These are phyloP conservation scores for Diplodia scrobiculata DNA, from an alignment of 2,329 filamentous ascomycete species.

Conservation along the genomic window DNA sequence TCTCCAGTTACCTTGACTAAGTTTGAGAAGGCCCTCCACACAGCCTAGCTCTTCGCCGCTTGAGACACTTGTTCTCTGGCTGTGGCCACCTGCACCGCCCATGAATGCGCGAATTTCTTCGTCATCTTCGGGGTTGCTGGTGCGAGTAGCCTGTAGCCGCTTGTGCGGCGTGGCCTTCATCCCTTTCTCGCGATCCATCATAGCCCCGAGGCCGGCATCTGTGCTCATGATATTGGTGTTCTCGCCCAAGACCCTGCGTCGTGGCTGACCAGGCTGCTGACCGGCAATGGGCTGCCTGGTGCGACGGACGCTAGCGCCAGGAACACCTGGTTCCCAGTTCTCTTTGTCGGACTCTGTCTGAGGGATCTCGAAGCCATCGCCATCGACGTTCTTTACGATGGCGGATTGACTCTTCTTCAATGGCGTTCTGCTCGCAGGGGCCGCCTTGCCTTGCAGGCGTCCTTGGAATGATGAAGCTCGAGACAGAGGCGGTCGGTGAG, in stretches of 20 bases:
- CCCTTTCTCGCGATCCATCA: conserved; percentile 36
- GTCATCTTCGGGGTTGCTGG: conserved; percentile 51
- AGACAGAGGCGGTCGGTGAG: conserved; percentile 38
- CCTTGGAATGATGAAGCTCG: conserved; percentile 43
- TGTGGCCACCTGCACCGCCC: conserved; percentile 66
- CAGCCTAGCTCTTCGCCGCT: conserved; percentile 73
- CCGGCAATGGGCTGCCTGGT: conserved; percentile 1
- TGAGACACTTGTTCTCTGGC: conserved; percentile 39
- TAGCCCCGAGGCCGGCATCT: conserved; percentile 41
- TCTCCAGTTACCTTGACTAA: conserved; percentile 87
- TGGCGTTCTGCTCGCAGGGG: conserved; percentile 31
- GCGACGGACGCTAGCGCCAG: conserved; percentile 23
- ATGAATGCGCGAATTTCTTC: conserved; percentile 75
- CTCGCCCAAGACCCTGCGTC: conserved; percentile 51
- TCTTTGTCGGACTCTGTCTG: conserved; percentile 89
- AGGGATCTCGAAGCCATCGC: conserved; percentile 53
- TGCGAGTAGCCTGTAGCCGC: conserved; percentile 26
- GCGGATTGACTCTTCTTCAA: conserved; percentile 14
- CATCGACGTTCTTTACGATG: conserved; percentile 38
- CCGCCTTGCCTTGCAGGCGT: conserved; percentile 36
- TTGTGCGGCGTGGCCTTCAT: conserved; percentile 7
- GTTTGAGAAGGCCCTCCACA: conserved; percentile 80
- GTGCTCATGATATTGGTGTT: conserved; percentile 48
- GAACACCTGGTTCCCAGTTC: conserved; percentile 68
- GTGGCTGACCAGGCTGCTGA: conserved; percentile 30